Evolutionary conservation across 139 green algal genomes (phyloP), one percentile per base, ranked within the genome.

Genomic region (Coelastrella sp.): DNA sequence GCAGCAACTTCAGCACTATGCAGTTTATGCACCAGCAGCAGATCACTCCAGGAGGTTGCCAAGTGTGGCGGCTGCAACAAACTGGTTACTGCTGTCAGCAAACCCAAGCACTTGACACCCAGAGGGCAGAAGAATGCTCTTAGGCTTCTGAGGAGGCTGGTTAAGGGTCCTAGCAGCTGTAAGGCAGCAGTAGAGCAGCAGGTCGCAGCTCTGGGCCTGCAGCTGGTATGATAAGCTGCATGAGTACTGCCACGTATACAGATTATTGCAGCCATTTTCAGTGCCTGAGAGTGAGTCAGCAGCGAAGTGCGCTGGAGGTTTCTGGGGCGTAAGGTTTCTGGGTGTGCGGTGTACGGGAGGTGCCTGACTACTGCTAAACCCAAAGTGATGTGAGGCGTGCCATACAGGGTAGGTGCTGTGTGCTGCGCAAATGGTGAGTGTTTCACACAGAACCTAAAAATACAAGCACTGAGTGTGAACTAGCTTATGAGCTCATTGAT

Each of bases 1-100:
- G 86, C 76, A 59, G 74, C 86, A 32, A 54, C 76, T 6, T 77
- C 68, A 59, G 86, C 86, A 56, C 75, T 90, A 32, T 78, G 86
- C 86, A 80, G 54, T 4, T 22, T 90, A 16, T 84, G 75, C 32
- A 58, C 20, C 60, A 71, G 59, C 68, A 56, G 56, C 0, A 65
- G 19, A 59, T 78, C 75, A 3, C 75, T 84, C 23, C 59, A 77
- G 75, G 86, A 84, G 60, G 75, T 90, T 3, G 75, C 60, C 5
- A 20, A n/a, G 10, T 56, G 68, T 65, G 73, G 60, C 54, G 86
- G 75, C 58, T 66, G 22, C 60, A 74, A 20, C 59, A 73, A 13
- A 47, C 86, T 90, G 20, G 54, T 90, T 6, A 11, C 59, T 3
- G 86, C 76, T 56, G 54, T 73, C 10, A 56, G 59, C 19, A 60